A percentile compares a stretch with the other conserved stretches of the same genome.
Evolutionary conservation across 2,329 filamentous ascomycete genomes (phyloP).

Genomic region (Ophiobolus disseminans): DNA sequence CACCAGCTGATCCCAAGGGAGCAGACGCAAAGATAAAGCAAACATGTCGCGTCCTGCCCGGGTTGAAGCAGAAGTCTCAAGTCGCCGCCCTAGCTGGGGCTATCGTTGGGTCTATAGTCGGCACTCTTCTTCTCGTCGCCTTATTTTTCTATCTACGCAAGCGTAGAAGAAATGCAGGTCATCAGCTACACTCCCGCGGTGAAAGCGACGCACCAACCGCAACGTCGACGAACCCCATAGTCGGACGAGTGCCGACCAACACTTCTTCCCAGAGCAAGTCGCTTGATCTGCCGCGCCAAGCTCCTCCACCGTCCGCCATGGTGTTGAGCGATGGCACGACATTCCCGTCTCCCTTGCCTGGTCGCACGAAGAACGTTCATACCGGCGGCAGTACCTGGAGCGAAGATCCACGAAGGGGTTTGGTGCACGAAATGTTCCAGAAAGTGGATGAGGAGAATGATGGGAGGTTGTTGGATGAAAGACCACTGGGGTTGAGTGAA

Average conservation of each 20-base stretch:
- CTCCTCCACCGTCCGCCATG: constrained; percentile 2
- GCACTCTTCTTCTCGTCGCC: constrained; percentile 15
- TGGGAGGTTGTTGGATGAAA: constrained; percentile 23
- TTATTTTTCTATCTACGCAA: constrained; percentile 11
- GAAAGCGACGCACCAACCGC: constrained; percentile 10
- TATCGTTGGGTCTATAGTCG: constrained; percentile 9
- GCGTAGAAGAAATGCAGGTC: constrained; percentile 2
- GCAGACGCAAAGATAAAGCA: constrained; percentile 20
- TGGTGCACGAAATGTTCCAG: constrained; percentile 16
- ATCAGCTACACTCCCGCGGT: constrained; percentile 7
- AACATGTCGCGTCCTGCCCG: constrained; percentile 19
- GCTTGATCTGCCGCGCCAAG: constrained; percentile 16
- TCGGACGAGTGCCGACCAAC: constrained; percentile 2
- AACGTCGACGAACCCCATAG: constrained; percentile 7
- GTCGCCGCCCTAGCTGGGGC: constrained; percentile 15
- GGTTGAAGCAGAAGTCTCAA: constrained; percentile 10
- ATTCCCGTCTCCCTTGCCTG: constrained; percentile 12
- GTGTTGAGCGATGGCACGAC: constrained; percentile 5
- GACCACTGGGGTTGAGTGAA: constrained; percentile 23
- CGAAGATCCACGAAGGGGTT: constrained; percentile 15
- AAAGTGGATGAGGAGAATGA: constrained; percentile 23
- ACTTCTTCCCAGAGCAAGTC: constrained; percentile 13
- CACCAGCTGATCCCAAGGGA: constrained; percentile 18
- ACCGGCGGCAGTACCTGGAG: constrained; percentile 1
- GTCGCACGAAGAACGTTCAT: not conserved